Evolutionary conservation across 129 eudicot species (phyloP), one percentile per base, ranked within the genome.

Genomic region (Rutidosis leptorrhynchoides): DNA sequence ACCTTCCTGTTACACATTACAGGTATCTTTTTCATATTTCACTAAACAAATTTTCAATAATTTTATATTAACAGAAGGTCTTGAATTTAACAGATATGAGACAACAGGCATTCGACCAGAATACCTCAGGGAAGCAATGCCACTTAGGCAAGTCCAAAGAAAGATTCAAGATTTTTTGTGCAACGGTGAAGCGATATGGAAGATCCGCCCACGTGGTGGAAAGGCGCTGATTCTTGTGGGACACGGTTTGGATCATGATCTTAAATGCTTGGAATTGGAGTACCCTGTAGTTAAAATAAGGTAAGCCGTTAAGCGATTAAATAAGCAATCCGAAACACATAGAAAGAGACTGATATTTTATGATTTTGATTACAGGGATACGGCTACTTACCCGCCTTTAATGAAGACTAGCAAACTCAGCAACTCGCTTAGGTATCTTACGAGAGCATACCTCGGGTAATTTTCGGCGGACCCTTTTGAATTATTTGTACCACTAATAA

Each of bases 341-440:
- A n/a, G n/a, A n/a, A n/a, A n/a, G n/a, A n/a, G n/a, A n/a, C n/a
- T n/a, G n/a, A n/a, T n/a, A n/a, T n/a, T n/a, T n/a, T n/a, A n/a
- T n/a, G n/a, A n/a, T n/a, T 58, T 67, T 40, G 26, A 23, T 78
- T 14, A 42, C 79, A 94, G 99, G 90, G 99, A 94, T 78, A 81
- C 95, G 22, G 95, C 97, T 63, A 89, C 78, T 78, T 94, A 94
- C 76, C 99, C 99, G 66, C 97, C 99, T 48, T 73, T 94, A 81
- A 86, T 89, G 97, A 94, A 89, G 70, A 94, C 99, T 35, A 94
- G 97, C 95, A 94, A 94, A 93, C 99, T 94, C 74, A 94, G 99
- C 90, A 94, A 94, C 90, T 82, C 97, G 21, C 90, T 94, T 52
- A 86, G 87, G 80, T 84, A 94, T 79, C 86, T 94, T 42, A 86